phyloP scores from a whole-genome alignment of 345 rosid species.

The Eucalyptus shirleyi region DNA sequence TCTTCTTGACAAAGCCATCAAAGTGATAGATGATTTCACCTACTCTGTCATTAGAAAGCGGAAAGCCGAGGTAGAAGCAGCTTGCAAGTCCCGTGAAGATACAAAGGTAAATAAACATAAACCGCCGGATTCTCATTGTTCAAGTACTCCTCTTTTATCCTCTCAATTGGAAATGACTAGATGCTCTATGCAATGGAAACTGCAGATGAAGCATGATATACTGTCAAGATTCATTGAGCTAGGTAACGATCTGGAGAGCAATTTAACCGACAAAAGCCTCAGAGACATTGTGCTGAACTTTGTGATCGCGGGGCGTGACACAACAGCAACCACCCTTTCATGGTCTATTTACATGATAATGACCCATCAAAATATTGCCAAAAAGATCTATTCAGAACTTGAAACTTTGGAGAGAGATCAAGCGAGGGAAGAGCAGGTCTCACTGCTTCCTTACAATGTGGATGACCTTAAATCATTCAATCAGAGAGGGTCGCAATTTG shows the following conservation, averaged over 20 bases:
- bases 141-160: background rate
- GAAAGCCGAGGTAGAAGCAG: constrained; percentile 52
- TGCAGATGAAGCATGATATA: constrained; percentile 67
- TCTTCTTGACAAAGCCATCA: constrained; percentile 68
- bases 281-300: constrained; percentile 88
- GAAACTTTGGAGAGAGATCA: constrained; percentile 44
- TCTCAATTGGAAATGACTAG: background rate
- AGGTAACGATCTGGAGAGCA: constrained; percentile 58
- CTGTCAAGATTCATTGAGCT: constrained; percentile 75
- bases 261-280: constrained; percentile 57
- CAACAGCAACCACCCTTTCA: constrained; percentile 90
- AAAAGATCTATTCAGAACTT: constrained; percentile 61
- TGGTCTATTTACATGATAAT: constrained; percentile 85
- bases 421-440: constrained; percentile 36
- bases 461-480: constrained; percentile 38
- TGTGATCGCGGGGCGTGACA: constrained; percentile 94
- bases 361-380: constrained; percentile 45
- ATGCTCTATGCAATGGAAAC: background rate
- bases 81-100: constrained; percentile 3
- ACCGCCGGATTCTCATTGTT: background rate
- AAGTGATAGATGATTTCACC: constrained; percentile 63
- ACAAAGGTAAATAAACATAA: constrained; percentile 12
- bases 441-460: constrained; percentile 18
- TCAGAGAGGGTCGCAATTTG: constrained; percentile 39
- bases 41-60: constrained; percentile 67